Evolutionary conservation across 768 basidiomycete species (phyloP), one percentile per base, ranked within the genome.

Genomic region (Porpolomopsis calyptriformis): DNA sequence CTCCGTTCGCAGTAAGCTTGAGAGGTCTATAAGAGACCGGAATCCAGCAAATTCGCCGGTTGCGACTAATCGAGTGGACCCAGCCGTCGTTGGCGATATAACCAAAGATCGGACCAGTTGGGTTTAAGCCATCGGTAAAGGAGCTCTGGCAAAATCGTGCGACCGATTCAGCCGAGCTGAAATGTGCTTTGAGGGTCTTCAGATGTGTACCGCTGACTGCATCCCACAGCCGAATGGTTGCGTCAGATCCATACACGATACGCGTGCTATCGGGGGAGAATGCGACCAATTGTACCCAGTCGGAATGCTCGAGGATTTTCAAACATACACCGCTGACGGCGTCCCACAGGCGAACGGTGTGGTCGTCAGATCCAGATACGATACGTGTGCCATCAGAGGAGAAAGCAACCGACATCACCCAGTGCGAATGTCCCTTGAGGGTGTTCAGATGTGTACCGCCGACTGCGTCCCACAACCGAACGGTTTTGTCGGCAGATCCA

Each of bases 401-500:
- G 29, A 31, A 31, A 7, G 29, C 29, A 14, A 31, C 29, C 7
- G 29, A 31, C 14, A 31, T 7, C 7, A 31, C 29, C 7, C 14
- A 31, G 14, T 31, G 7, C 7, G 29, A 31, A 31, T 31, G 29
- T 31, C 29, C 29, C 29, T 31, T 31, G 29, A 31, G 29, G 14
- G 29, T 31, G 14, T 31, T 31, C 29, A 31, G 29, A 31, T 31
- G 29, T 31, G 29, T 14, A 31, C 29, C 29, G 14, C 29, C 14
- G 29, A 31, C 29, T 14, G 29, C 29, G 14, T 31, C 29, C 29
- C 29, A 31, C 29, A 31, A 14, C 7, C 29, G 29, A 31, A 31
- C 29, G 14, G 29, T 31, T 7, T 14, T 7, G 64, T 99, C 94
- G 2, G 86, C 85, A 7, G 90, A 94, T 0, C 76, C 86, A 9